Base-by-base conservation (phyloP, 208 protist genomes). In the Crithidia fasciculata region DNA sequence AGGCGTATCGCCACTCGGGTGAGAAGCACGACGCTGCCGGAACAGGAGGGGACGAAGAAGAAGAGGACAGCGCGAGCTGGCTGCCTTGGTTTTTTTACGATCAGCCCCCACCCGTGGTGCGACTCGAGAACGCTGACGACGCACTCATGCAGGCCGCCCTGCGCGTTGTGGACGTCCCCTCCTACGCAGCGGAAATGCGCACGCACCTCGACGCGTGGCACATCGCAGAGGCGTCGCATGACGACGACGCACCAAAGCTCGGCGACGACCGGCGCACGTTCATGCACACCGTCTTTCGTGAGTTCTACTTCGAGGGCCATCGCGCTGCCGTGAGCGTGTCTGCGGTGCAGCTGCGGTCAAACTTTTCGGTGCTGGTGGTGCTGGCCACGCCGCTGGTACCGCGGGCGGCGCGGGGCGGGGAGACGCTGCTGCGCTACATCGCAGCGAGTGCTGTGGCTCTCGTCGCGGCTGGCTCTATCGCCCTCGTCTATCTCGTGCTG, bases 291-390 rank as follows among this genome's bases (percentile, higher is more conserved):
- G 41, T 71, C 5, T 70, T 71, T 39, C 72, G 56, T 10, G 45
- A 72, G 52, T 73, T 76, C 52, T 50, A 65, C 63, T 72, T 58
- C 8, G 39, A 61, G 2, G 49, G 53, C 4, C 49, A 76, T 49
- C 19, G 40, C 13, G 64, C 50, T 13, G 69, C 76, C 1, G 69
- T 81, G 37, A 72, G 60, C 16, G 52, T 81, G 40, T 71, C 52
- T 39, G 55, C 64, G 15, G 57, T 81, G 49, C 55, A 58, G 45
- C n/a, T 74, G 53, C 58, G 19, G 15, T 70, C 53, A 19, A 62
- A 72, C 56, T 69, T 76, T 37, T 62, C 76, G 2, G 65, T 43
- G 28, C 43, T 72, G 45, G 50, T 76, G 9, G 65, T 81, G 9
- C 13, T 76, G 8, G 57, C 37, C 2, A 75, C 64, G 3, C 45